Conservation (phyloP, 78 protist genomes). For the Dictyostelium discoideum region DNA sequence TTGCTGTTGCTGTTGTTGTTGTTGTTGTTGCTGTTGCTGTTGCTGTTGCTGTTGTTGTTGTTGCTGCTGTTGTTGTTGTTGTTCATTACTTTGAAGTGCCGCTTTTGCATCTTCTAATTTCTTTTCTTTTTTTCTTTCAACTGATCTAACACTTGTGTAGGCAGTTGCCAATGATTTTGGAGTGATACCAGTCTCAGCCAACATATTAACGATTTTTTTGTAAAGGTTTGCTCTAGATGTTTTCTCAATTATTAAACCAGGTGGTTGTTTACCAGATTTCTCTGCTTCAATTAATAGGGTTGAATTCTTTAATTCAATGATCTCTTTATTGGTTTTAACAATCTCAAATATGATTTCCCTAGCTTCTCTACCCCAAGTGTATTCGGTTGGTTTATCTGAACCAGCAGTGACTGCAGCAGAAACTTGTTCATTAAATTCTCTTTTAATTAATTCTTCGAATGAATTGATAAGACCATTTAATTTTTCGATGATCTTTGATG, state of each 20-base stretch:
- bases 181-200: background rate
- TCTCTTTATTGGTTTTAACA: constrained; percentile 47
- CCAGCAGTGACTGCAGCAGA: background rate
- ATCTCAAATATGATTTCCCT: background rate
- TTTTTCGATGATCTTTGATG: background rate
- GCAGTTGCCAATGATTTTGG: constrained; percentile 35
- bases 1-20: too few species aligned
- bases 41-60: constrained; percentile 29
- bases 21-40: background rate
- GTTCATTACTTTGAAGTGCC: background rate
- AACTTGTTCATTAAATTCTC: constrained; percentile 7
- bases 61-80: background rate
- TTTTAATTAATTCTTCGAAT: background rate
- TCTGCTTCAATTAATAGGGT: background rate
- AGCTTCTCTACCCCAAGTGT: background rate
- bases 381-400: background rate
- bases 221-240: constrained; percentile 36
- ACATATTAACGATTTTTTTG: constrained; percentile 35
- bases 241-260: constrained; percentile 11
- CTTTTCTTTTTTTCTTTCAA: constrained; percentile 33
- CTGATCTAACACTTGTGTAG: constrained; percentile 7
- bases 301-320: constrained; percentile 31
- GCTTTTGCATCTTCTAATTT: constrained; percentile 9
- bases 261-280: background rate
- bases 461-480: background rate